Conservation (phyloP, 345 rosid genomes). For the Gossypium thurberi region DNA sequence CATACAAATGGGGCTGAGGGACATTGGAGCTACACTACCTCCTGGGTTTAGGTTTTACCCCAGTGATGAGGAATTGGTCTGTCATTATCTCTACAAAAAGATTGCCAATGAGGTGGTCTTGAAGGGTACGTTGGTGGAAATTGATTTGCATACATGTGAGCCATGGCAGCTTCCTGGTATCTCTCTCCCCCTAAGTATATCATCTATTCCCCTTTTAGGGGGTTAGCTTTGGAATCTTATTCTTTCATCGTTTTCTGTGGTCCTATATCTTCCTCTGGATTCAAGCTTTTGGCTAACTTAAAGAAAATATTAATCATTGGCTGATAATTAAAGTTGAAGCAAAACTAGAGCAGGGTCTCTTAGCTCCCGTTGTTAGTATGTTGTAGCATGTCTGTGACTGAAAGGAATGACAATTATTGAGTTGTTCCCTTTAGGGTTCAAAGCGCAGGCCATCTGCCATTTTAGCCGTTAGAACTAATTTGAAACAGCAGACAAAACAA, state of each 20-base stretch:
- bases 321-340: conserved; percentile 5
- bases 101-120: conserved; percentile 52
- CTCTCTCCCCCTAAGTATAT: not conserved
- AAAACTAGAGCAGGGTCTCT: not conserved
- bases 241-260: not conserved
- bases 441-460: conserved; percentile 3
- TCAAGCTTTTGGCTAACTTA: not conserved
- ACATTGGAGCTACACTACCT: conserved; percentile 88
- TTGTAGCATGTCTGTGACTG: conserved; percentile 12
- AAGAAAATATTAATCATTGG: not conserved
- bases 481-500: not conserved
- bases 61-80: conserved; percentile 92
- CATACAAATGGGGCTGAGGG: conserved; percentile 66
- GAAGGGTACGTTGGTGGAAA: conserved; percentile 75
- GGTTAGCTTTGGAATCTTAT: not conserved
- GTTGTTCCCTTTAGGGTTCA: not conserved
- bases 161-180: conserved; percentile 99
- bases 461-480: not conserved
- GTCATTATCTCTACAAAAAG: conserved; percentile 90
- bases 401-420: conserved; percentile 6
- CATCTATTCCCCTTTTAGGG: not conserved
- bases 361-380: not conserved
- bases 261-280: not conserved
- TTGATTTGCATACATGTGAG: conserved; percentile 92
- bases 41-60: conserved; percentile 98